Evolutionary conservation across 192 early-diverging fungal genomes (phyloP), one percentile per base, ranked within the genome.

Genomic region (Coemansia umbellata): DNA sequence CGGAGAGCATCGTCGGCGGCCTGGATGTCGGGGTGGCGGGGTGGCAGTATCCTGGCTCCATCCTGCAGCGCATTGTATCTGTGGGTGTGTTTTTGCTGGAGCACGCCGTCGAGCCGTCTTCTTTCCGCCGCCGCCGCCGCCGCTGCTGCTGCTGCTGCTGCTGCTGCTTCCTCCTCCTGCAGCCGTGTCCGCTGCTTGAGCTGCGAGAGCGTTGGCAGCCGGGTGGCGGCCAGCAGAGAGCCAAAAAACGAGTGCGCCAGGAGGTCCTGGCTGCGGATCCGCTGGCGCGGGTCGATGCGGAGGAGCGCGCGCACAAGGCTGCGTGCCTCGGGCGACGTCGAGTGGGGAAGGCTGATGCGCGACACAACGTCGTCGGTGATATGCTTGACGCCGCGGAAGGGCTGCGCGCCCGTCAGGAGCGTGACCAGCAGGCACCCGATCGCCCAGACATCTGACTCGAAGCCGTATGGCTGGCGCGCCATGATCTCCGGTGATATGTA

Each of bases 401-500:
- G 89, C 41, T 85, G 85, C 22, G 58, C 55, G 9, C 89, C 89
- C 0, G 85, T 88, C 31, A 91, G 59, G 31, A 91, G 59, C 3
- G 89, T 88, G 2, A 87, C 83, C 22, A 91, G 55, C 50, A 91
- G 63, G 40, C 89, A 91, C 1, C 89, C 89, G 0, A 91, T 65
- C 0, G 89, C 87, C 89, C 89, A 91, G 8, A 88, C 71, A 53
- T 91, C 89, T 0, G 86, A 80, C 5, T 82, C 60, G 1, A 86
- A 68, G 2, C 89, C 85, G 58, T 91, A 88, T 14, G 89, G 84
- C 49, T 77, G 77, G 14, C 84, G 73, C 8, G 84, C 79, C 1
- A 90, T 74, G 15, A 90, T 87, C 59, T 91, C 89, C 3, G 88
- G 87, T 22, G 85, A 82, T 9, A 90, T 88, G 60, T 90, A 90